Base-by-base conservation (phyloP, 192 early-diverging fungal species). In the Pilaira anomala region DNA sequence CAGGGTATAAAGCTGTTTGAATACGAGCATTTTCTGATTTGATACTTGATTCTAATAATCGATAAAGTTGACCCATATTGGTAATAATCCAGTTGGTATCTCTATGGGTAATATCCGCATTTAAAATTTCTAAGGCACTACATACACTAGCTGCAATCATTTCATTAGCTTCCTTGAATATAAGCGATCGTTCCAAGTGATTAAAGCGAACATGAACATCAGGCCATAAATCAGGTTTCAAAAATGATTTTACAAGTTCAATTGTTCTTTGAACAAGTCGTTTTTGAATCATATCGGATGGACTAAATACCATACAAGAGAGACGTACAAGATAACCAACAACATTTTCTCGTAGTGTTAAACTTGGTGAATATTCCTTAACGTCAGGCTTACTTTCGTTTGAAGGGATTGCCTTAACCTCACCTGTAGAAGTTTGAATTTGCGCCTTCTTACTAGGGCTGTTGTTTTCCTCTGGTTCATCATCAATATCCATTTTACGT, bases 11-110 rank as follows among this genome's bases (percentile, higher is more conserved):
- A 26, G 85, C 79, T 60, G 82, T 82, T 51, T 89, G 83, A 48
- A 97, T 80, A 9, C 81, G 76, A 0, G 80, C 71, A 66, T 93
- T 88, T 61, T 97, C 94, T 1, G 84, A 85, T 5, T 81, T 74
- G 14, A 94, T 74, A 68, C 87, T 88, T 22, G 78, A 76, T 64
- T 88, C 89, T 36, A 95, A 52, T 12, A 82, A 71, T 56, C 80
- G 80, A 40, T 90, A 83, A 2, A 95, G 68, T 0, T 77, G 69
- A 6, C 60, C 65, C 28, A 93, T 72, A 61, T 91, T 87, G 48
- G 71, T 68, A 33, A 86, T 48, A 18, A 90, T 82, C 88, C 88
- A 92, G 14, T 80, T 73, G 0, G 67, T 49, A 2, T 83, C 68
- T 40, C 87, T 87, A 48, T 77, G 68, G 45, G 84, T 80, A 0